Percentiles rank a stretch among this genome's conserved stretches.
These are phyloP conservation scores for Ceratocystis ficicola DNA, from an alignment of 2,329 filamentous ascomycete genomes.

Conservation along the genomic window DNA sequence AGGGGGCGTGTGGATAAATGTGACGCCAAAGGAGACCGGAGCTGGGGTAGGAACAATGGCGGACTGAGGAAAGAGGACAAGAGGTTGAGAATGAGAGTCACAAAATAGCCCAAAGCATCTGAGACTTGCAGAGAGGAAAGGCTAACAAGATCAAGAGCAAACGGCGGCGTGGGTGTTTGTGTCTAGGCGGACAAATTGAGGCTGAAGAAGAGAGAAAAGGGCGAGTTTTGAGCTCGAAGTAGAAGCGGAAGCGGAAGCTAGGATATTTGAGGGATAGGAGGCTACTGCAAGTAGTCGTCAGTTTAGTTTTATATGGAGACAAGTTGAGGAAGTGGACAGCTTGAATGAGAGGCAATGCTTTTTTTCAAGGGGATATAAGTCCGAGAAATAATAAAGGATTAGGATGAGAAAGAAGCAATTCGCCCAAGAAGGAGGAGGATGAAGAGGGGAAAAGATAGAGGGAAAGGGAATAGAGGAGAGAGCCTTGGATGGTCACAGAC, in stretches of 20 bases:
- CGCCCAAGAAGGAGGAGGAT: slow-evolving; percentile 8
- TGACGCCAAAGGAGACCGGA: not conserved
- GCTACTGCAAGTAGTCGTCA: not conserved
- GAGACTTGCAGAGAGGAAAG: slow-evolving; percentile 7
- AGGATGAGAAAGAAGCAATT: slow-evolving; percentile 3
- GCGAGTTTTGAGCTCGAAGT: slow-evolving; percentile 2
- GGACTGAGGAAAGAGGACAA: not conserved
- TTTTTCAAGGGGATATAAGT: not conserved
- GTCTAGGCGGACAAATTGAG: not conserved
- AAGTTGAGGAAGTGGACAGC: not conserved
- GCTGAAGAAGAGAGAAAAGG: slow-evolving; percentile 1
- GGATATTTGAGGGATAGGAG: slow-evolving; percentile 1
- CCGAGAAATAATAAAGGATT: slow-evolving; percentile 7
- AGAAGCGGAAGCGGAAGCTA: slow-evolving; percentile 3
- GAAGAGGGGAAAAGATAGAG: not conserved
- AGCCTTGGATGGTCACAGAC: not conserved
- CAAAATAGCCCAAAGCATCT: slow-evolving; percentile 10
- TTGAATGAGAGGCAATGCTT: not conserved
- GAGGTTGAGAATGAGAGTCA: slow-evolving; percentile 12
- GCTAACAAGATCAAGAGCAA: not conserved
- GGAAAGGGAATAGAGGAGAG: not conserved
- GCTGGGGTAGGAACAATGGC: not conserved
- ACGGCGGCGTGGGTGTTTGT: not conserved
- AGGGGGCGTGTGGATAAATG: slow-evolving; percentile 4
- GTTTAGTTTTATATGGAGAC: slow-evolving; percentile 11